Evolutionary conservation across 2,329 filamentous ascomycete genomes (phyloP).

Genomic region (Macrophomina tecta): DNA sequence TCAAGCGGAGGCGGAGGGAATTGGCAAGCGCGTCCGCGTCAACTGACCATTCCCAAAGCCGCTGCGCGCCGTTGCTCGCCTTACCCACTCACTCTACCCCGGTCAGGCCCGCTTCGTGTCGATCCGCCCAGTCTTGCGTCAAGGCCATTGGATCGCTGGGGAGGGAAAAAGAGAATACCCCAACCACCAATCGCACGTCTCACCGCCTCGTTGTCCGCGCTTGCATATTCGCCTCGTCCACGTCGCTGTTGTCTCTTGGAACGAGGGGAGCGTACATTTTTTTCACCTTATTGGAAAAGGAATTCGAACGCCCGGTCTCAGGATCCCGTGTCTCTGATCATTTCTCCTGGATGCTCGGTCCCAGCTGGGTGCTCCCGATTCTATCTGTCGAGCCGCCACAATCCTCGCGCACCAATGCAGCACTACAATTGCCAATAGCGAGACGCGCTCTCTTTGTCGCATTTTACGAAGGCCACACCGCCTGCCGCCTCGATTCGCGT

Average conservation of each 20-base stretch:
- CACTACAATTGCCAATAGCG: not conserved
- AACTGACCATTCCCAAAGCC: not conserved
- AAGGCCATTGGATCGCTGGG: constrained; percentile 7
- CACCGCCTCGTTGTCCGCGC: constrained; percentile 11
- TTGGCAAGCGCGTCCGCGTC: not conserved
- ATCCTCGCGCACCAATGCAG: not conserved
- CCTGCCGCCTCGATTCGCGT: not conserved
- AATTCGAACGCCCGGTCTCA: too few relatives aligned
- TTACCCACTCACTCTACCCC: not conserved
- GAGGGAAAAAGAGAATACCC: not conserved
- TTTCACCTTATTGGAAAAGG: not conserved
- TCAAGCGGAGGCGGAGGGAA: too few relatives aligned
- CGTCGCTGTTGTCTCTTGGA: not conserved
- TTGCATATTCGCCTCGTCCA: constrained; percentile 1
- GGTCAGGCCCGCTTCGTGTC: not conserved
- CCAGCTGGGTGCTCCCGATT: not conserved
- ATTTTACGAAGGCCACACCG: too few relatives aligned
- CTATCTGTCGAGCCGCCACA: too few relatives aligned
- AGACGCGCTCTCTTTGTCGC: not conserved
- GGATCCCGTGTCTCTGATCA: too few relatives aligned
- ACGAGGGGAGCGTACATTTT: not conserved
- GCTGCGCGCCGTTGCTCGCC: not conserved
- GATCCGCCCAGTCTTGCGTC: constrained; percentile 1
- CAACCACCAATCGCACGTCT: not conserved
- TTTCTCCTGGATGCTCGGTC: too few relatives aligned